Base-by-base conservation (phyloP, 805 yeast genomes). In the Teunomyces cretensis region DNA sequence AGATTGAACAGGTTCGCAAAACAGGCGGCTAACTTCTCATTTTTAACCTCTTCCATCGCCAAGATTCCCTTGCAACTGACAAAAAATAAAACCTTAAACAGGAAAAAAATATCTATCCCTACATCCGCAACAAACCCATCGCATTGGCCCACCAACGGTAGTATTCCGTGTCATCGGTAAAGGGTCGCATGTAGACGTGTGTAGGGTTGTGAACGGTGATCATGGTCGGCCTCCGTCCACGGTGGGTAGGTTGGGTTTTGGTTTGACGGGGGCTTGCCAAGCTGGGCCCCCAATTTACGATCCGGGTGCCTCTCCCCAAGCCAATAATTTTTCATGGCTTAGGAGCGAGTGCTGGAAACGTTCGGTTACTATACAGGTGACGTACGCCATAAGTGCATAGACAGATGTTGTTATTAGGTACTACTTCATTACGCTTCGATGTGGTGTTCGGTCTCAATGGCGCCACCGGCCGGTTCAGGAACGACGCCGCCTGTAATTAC, bases 91-190 rank as follows among this genome's bases (percentile, higher is more conserved):
- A 19, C 13, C n/a, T 19, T 35, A 35, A 6, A 13, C 13, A 22
- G 14, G 7, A 8, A 33, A 35, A 35, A 35, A 35, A 35, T 22
- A 35, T 22, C 28, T 22, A 17, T 35, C 38, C 38, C 22, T 35
- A 19, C 38, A 24, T 14, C 38, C 38, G 27, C 38, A 35, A 35
- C 27, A 17, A 22, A 35, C 8, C 12, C 27, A 16, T 35, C 38
- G 38, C 17, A 35, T 35, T 35, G 38, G 38, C 38, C 27, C 22
- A 35, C 15, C n/a, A 24, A 12, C n/a, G 13, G 38, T 35, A n/a
- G 38, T 35, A 19, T 22, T 35, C 38, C 38, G 38, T 35, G n/a
- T 19, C 38, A 11, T 35, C 38, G 38, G 38, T 35, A 35, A 35
- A 35, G 38, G 38, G 19, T 22, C 15, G 28, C 28, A 26, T 26